A percentile compares a stretch with the other conserved stretches of the same genome.
These are phyloP conservation scores for Fusarium lateritium DNA, from an alignment of 2,329 filamentous ascomycete genomes.

Conservation along the genomic window DNA sequence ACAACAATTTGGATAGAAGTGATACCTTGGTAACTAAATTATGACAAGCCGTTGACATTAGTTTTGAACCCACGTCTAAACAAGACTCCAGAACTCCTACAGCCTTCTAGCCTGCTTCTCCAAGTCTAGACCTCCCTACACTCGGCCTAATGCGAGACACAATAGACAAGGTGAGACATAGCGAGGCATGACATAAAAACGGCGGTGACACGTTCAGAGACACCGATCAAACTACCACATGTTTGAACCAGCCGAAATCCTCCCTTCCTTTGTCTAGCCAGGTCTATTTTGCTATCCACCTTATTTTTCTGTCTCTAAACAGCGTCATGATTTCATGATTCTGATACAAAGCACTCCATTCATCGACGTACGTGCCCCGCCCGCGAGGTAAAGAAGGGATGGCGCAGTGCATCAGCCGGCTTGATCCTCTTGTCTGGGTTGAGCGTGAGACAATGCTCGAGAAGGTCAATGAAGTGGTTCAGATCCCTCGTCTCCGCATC, in stretches of 20 bases:
- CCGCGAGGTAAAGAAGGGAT: conserved; percentile 81
- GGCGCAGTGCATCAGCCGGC: conserved; percentile 86
- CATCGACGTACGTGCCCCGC: conserved; percentile 48
- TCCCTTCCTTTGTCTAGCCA: conserved; percentile 41
- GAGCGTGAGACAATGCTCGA: conserved; percentile 89
- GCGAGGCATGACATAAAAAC: conserved; percentile 38
- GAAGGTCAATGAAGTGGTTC: conserved; percentile 85
- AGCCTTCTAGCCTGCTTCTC: conserved; percentile 29
- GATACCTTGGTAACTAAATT: conserved; percentile 9
- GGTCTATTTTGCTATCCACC: conserved; percentile 16
- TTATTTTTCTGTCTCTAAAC: conserved; percentile 25
- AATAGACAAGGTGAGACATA: conserved; percentile 34
- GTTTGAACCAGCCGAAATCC: conserved; percentile 21
- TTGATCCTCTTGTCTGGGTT: conserved; percentile 95
- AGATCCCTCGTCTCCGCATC: conserved; percentile 84
- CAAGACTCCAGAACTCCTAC: conserved; percentile 25
- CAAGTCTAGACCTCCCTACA: conserved; percentile 16
- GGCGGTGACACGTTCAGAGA: conserved; percentile 36
- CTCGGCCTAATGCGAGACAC: conserved; percentile 28
- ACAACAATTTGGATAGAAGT: conserved; percentile 4
- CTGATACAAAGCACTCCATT: conserved; percentile 12
- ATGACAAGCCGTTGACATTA: conserved; percentile 17
- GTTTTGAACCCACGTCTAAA: conserved; percentile 18
- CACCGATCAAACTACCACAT: conserved; percentile 28
- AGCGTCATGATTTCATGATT: conserved; percentile 20